phyloP scores from a whole-genome alignment of 345 rosid species.

The Salix purpurea region DNA sequence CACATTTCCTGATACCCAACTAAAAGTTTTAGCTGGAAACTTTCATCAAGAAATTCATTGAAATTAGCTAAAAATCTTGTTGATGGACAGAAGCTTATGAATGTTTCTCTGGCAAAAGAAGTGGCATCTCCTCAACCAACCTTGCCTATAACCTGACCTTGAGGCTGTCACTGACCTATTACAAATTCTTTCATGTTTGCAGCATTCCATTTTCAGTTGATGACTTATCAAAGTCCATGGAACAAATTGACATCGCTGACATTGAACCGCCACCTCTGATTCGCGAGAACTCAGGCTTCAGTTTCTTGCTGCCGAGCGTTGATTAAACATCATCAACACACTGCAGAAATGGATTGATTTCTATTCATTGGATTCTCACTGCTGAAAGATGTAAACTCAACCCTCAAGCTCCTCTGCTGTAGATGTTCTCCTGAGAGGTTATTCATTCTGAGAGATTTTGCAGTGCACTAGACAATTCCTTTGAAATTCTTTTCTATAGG shows the following conservation, averaged over 20 bases:
- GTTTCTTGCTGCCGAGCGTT: constrained; percentile 73
- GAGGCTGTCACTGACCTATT: constrained; percentile 1
- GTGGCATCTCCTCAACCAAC: neutral
- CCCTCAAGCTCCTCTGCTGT: constrained; percentile 12
- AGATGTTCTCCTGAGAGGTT: constrained; percentile 12
- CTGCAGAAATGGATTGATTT: neutral
- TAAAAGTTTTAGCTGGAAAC: neutral
- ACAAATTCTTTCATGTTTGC: constrained; percentile 19
- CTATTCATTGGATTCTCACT: neutral
- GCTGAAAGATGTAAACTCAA: constrained; percentile 20
- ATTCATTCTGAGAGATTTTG: neutral
- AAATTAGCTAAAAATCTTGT: neutral
- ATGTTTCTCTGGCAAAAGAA: neutral
- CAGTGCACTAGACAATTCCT: constrained; percentile 8
- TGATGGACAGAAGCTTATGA: neutral
- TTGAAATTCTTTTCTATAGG: neutral
- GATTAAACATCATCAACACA: constrained; percentile 30
- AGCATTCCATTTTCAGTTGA: constrained; percentile 98
- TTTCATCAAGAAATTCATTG: neutral
- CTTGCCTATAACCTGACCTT: neutral
- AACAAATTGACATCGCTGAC: constrained; percentile 75
- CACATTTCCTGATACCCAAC: neutral
- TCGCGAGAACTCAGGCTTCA: constrained; percentile 80
- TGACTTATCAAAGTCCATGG: constrained; percentile 92
- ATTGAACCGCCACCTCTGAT: constrained; percentile 89